Percentiles rank a stretch among this genome's conserved stretches.
phyloP scores from a whole-genome alignment of 2,329 filamentous ascomycete species.

The Dactylellina cionopaga region DNA sequence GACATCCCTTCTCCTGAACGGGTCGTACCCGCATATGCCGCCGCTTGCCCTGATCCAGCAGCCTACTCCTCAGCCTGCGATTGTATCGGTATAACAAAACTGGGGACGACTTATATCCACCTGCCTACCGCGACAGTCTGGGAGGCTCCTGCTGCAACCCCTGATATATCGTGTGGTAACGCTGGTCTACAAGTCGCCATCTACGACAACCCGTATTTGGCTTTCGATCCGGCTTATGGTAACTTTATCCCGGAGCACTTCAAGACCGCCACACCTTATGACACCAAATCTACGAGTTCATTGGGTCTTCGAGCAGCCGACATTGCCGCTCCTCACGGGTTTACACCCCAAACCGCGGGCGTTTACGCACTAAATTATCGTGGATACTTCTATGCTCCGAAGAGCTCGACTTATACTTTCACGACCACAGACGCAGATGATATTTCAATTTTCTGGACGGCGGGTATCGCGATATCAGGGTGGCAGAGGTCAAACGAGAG shows the following conservation, averaged over 20 bases:
- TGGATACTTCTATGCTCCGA: constrained; percentile 28
- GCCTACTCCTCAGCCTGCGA: constrained; percentile 25
- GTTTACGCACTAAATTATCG: constrained; percentile 26
- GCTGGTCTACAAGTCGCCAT: constrained; percentile 26
- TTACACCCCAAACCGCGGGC: constrained; percentile 9
- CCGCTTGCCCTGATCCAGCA: constrained; percentile 12
- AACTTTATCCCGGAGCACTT: constrained; percentile 21
- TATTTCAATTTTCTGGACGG: constrained; percentile 18
- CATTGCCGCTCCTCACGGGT: constrained; percentile 7
- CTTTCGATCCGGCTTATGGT: background rate
- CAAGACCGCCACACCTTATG: constrained; percentile 17
- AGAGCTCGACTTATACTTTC: constrained; percentile 20
- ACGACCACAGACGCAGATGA: constrained; percentile 16
- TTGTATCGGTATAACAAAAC: constrained; percentile 20
- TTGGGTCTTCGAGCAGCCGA: constrained; percentile 18
- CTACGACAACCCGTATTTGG: constrained; percentile 20
- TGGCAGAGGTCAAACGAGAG: constrained; percentile 18
- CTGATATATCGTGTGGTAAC: constrained; percentile 25
- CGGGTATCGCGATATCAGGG: constrained; percentile 8
- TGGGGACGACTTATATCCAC: constrained; percentile 26
- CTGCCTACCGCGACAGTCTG: background rate
- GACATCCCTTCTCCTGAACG: background rate
- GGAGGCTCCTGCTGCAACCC: background rate
- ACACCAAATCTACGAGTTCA: background rate
- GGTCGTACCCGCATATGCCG: constrained; percentile 13